These are phyloP conservation scores for Tricladium varicosporioides DNA, from an alignment of 2,329 filamentous ascomycete genomes.

Conservation along the genomic window DNA sequence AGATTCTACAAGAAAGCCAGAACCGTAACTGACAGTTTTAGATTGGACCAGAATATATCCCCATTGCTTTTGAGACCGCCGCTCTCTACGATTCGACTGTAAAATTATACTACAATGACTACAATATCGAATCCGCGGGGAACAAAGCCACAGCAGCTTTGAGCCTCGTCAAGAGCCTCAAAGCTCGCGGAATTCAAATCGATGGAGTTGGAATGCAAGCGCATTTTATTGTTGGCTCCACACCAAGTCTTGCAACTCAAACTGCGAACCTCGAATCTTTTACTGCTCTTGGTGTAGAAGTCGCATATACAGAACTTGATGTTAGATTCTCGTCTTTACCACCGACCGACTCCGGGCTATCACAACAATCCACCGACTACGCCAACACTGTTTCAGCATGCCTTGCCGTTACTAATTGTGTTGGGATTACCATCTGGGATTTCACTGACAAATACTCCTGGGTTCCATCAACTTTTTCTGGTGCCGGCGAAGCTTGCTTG, in stretches of 20 bases:
- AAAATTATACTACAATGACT: conserved; percentile 34
- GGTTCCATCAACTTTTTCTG: conserved; percentile 42
- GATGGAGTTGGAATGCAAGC: conserved; percentile 62
- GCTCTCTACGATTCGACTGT: conserved; percentile 25
- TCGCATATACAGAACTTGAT: conserved; percentile 62
- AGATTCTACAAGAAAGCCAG: background rate
- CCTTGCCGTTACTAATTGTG: conserved; percentile 22
- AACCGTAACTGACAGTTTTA: background rate
- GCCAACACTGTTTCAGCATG: conserved; percentile 31
- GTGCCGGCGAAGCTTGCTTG: conserved; percentile 41
- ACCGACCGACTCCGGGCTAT: conserved; percentile 38
- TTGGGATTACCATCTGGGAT: conserved; percentile 33
- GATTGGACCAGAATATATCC: conserved; percentile 52
- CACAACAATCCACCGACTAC: conserved; percentile 50
- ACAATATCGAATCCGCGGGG: conserved; percentile 55
- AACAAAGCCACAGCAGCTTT: conserved; percentile 45
- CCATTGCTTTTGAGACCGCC: conserved; percentile 30
- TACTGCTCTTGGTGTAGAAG: conserved; percentile 52
- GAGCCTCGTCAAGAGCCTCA: conserved; percentile 44
- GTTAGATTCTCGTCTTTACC: conserved; percentile 50
- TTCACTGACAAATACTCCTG: conserved; percentile 37
- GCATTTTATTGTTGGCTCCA: conserved; percentile 57
- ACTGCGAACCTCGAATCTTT: conserved; percentile 48
- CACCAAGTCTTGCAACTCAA: conserved; percentile 45
- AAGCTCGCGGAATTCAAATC: conserved; percentile 52